Evolutionary conservation across 345 rosid species (phyloP).

Genomic region (Populus simonii): DNA sequence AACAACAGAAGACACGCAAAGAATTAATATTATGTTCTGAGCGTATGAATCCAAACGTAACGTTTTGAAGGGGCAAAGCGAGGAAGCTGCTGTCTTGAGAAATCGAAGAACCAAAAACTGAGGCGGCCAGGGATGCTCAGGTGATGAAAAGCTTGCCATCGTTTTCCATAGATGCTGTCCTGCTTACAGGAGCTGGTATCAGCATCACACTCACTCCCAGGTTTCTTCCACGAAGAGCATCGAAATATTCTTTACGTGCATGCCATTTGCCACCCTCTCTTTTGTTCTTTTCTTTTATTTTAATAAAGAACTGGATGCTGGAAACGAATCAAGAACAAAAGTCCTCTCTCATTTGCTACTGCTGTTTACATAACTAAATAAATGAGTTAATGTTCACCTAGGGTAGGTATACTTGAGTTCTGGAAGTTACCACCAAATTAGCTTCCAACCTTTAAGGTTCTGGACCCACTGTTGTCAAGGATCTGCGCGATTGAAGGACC

Average conservation of each 20-base stretch:
- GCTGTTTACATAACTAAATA: no score
- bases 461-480: not conserved
- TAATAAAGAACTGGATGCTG: not conserved
- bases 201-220: not conserved
- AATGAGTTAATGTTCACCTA: no score
- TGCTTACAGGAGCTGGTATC: not conserved
- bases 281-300: not conserved
- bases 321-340: not conserved
- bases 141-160: not conserved
- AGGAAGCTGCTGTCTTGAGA: not conserved
- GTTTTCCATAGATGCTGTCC: not conserved
- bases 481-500: not conserved
- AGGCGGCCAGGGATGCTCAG: not conserved
- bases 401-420: no score
- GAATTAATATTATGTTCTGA: not conserved
- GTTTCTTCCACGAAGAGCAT: not conserved
- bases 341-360: not conserved
- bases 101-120: not conserved
- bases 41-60: not conserved
- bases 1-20: not conserved
- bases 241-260: not conserved
- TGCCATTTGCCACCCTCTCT: not conserved
- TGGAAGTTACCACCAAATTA: no score
- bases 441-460: not conserved
- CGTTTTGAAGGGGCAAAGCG: not conserved